Base-by-base conservation (phyloP, 2,329 filamentous ascomycete genomes). In the Fusarium tricinctum region DNA sequence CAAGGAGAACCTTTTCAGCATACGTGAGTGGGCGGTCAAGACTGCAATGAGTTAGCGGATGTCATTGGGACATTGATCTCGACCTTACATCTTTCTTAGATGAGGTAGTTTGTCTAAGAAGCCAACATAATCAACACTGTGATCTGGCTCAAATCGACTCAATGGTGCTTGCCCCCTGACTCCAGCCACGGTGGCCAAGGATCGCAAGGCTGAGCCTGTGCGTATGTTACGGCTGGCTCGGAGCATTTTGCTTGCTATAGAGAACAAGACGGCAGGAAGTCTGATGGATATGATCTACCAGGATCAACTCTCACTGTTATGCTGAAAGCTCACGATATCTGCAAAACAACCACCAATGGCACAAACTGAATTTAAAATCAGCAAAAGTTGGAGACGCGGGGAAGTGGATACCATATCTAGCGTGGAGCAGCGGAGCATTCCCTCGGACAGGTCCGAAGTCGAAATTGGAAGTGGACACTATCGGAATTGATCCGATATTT, bases 21-120 rank as follows among this genome's bases (percentile, higher is more conserved):
- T 93, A 92, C 80, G 95, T 91, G 67, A 99, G 85, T 82, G 99
- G 96, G 74, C 94, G 93, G 84, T 98, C 98, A 62, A 99, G 87
- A 75, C 54, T 58, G 15, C 14, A 23, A 17, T 15, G 5, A 17
- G 39, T 57, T 8, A 57, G 23, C 14, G 4, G 19, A 15, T 2
- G n/a, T 7, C 19, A 17, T 2, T 17, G 6, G 1, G 1, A 26
- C 12, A 13, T 5, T 6, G 12, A 10, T 2, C 1, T 6, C 5
- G 3, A 10, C 14, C 54, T 44, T 8, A 63, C 59, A 48, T 28
- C 3, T 48, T 53, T 20, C 55, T 28, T 3, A 48, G 3, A 1
- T 26, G 33, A 1, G 59, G 42, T 6, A 62, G 35, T 26, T 43
- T 62, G 12, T 53, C 20, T 10, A 62, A 14, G 15, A 59, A 59